A percentile compares a stretch with the other conserved stretches of the same genome.
Evolutionary conservation across 495 filamentous ascomycete genomes (phyloP).

Genomic region (Penicillium goetzii): DNA sequence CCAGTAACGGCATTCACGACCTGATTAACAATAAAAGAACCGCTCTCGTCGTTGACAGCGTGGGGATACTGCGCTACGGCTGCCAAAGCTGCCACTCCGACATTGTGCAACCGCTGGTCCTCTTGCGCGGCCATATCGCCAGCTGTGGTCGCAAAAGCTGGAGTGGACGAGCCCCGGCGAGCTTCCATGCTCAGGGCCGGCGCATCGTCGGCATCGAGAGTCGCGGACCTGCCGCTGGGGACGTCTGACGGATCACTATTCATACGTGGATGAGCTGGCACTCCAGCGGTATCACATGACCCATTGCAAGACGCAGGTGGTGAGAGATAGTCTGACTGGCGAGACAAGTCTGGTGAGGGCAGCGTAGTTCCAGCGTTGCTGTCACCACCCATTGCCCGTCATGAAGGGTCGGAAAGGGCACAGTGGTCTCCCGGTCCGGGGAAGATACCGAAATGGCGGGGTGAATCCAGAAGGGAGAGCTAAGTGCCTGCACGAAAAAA

Average conservation of each 20-base stretch:
- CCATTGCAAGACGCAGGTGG: conserved; percentile 24
- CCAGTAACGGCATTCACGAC: conserved; percentile 39
- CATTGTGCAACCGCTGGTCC: conserved; percentile 32
- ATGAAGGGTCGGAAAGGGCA: conserved; percentile 14
- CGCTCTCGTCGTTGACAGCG: conserved; percentile 23
- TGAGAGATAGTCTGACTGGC: conserved; percentile 10
- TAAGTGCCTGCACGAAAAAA: neutral
- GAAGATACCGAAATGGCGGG: conserved; percentile 15
- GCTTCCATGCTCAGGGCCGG: conserved; percentile 16
- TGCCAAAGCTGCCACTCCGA: conserved; percentile 40
- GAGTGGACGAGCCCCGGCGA: conserved; percentile 5
- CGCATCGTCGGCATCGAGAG: conserved; percentile 10
- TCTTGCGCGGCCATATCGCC: conserved; percentile 21
- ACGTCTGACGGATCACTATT: conserved; percentile 22
- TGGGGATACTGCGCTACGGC: conserved; percentile 41
- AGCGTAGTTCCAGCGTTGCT: conserved; percentile 16
- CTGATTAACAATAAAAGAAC: conserved; percentile 30
- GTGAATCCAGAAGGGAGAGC: neutral
- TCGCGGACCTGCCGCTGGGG: conserved; percentile 8
- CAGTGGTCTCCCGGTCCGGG: conserved; percentile 5
- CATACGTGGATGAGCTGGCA: conserved; percentile 26
- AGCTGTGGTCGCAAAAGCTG: conserved; percentile 6
- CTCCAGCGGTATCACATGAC: conserved; percentile 28
- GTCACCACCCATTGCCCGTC: conserved; percentile 33
- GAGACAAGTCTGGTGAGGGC: conserved; percentile 17